These are phyloP conservation scores for Ogataea allantospora DNA, from an alignment of 805 yeast species.

Conservation along the genomic window DNA sequence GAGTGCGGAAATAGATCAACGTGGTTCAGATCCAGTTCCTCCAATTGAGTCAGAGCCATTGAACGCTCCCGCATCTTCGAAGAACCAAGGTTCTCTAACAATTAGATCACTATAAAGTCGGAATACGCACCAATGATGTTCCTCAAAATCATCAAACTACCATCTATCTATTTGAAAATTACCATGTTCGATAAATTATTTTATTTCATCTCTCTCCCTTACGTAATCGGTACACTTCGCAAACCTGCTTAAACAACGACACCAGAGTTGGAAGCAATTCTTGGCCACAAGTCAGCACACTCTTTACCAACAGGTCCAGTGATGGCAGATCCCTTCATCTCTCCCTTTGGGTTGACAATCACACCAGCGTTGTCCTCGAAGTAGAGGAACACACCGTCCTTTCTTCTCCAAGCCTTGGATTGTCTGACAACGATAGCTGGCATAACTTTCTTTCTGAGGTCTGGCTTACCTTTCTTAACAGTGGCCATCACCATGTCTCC, in stretches of 20 bases:
- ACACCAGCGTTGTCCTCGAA: conserved; percentile 99
- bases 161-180: not conserved
- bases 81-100: conserved; percentile 39
- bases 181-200: conserved; percentile 10
- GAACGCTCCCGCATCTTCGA: conserved; percentile 53
- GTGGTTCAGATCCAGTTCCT: conserved; percentile 28
- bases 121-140: conserved; percentile 1
- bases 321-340: conserved; percentile 99
- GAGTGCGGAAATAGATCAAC: not conserved
- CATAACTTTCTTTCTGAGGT: conserved; percentile 99
- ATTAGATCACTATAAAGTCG: not conserved
- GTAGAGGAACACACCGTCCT: conserved; percentile 99
- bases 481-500: conserved; percentile 99
- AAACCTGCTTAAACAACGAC: conserved; percentile 82
- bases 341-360: conserved; percentile 99
- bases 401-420: conserved; percentile 99
- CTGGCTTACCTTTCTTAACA: conserved; percentile 99
- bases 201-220: conserved; percentile 12
- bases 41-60: conserved; percentile 45
- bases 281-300: conserved; percentile 99
- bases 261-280: conserved; percentile 99
- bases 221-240: conserved; percentile 17
- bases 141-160: conserved; percentile 1
- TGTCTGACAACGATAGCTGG: conserved; percentile 99
- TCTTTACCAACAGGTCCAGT: conserved; percentile 99